A percentile compares a stretch with the other conserved stretches of the same genome.
phyloP scores from a whole-genome alignment of 169 alveolate genomes.

The Theileria annulata region DNA sequence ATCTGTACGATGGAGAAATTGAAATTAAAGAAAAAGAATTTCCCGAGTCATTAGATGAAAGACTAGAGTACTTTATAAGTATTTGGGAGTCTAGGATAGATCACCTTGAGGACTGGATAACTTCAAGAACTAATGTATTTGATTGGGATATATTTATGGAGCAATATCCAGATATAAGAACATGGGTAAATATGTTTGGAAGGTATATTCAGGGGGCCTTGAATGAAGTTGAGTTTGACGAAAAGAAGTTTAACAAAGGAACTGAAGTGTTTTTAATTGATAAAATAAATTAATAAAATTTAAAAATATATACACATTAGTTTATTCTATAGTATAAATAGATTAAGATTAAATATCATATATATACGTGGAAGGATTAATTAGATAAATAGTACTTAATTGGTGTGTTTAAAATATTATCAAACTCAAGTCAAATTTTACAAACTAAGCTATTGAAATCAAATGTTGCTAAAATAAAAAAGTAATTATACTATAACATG shows the following conservation, averaged over 20 bases:
- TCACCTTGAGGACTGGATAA: neutral
- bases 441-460: neutral
- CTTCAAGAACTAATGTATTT: neutral
- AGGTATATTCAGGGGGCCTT: neutral
- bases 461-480: neutral
- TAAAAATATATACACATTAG: neutral
- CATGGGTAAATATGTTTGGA: neutral
- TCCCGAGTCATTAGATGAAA: neutral
- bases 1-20: constrained; percentile 3
- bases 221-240: neutral
- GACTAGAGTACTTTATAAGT: neutral
- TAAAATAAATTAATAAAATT: neutral
- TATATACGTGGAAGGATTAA: neutral
- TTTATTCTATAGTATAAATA: neutral
- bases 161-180: neutral
- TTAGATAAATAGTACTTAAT: neutral
- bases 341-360: too few relatives aligned
- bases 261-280: neutral
- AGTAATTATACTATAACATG: neutral
- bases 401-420: neutral
- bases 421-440: too few relatives aligned
- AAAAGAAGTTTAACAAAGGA: neutral
- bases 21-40: neutral
- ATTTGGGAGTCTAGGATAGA: neutral
- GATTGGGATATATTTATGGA: constrained; percentile 7